Conservation (phyloP, 345 rosid genomes). For the Excoecaria agallocha region DNA sequence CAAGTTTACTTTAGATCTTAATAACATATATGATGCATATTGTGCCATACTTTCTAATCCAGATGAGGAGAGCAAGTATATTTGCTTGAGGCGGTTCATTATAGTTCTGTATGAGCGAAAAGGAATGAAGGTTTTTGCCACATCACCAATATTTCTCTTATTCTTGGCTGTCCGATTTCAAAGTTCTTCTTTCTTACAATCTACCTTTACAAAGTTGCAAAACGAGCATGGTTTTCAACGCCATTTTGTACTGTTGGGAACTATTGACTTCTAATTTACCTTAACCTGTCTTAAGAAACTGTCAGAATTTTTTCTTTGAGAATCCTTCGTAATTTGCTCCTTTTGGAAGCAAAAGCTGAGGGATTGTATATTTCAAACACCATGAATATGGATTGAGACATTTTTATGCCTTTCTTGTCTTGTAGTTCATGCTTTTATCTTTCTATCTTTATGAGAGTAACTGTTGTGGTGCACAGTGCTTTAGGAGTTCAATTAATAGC, state of each 20-base stretch:
- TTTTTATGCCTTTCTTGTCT: not conserved
- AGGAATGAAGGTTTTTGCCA: slow-evolving; percentile 66
- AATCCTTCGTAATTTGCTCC: not conserved
- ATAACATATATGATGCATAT: slow-evolving; percentile 81
- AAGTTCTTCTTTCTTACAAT: slow-evolving; percentile 3
- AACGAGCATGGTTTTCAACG: not conserved
- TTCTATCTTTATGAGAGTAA: not conserved
- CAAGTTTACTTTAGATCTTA: slow-evolving; percentile 86
- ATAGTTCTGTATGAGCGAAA: slow-evolving; percentile 83
- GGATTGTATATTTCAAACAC: not conserved
- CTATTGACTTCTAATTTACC: not conserved
- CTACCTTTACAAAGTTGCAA: not conserved
- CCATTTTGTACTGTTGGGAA: not conserved
- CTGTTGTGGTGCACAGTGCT: not conserved
- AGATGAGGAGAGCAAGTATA: slow-evolving; percentile 90
- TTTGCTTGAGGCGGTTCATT: slow-evolving; percentile 90
- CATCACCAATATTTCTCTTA: not conserved
- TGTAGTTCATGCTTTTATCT: not conserved
- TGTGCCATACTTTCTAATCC: slow-evolving; percentile 98
- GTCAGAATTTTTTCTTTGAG: not conserved
- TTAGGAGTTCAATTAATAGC: not conserved
- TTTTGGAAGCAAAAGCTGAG: not conserved
- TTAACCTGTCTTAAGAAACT: not conserved
- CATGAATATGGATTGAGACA: no score
- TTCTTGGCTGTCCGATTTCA: slow-evolving; percentile 12